phyloP scores from a whole-genome alignment of 2,329 filamentous ascomycete genomes.

The Canariomyces notabilis region DNA sequence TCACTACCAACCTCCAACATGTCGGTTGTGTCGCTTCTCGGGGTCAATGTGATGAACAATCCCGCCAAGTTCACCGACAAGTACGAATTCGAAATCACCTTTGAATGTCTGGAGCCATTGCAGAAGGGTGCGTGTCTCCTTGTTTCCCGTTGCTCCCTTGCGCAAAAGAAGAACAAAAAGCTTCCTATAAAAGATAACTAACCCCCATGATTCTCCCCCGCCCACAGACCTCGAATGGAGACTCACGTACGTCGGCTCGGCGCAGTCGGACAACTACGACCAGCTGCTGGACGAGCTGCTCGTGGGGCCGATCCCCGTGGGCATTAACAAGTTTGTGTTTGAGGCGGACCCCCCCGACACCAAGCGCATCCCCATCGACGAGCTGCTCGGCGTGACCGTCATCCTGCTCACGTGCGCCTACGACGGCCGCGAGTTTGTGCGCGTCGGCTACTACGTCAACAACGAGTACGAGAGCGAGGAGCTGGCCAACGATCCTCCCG shows the following conservation, averaged over 20 bases:
- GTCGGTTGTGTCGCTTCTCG: constrained; percentile 94
- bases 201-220: constrained; percentile 1
- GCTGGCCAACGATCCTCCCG: constrained; percentile 79
- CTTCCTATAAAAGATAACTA: neutral
- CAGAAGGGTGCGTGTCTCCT: constrained; percentile 66
- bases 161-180: neutral
- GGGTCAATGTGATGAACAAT: constrained; percentile 95
- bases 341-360: constrained; percentile 91
- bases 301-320: constrained; percentile 94
- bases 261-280: constrained; percentile 96
- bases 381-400: constrained; percentile 95
- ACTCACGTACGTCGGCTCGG: constrained; percentile 96
- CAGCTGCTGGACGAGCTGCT: constrained; percentile 97
- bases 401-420: constrained; percentile 95
- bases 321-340: constrained; percentile 98
- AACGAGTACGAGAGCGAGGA: constrained; percentile 97
- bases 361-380: constrained; percentile 83
- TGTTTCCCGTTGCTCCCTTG: constrained; percentile 5
- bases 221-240: constrained; percentile 93
- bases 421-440: constrained; percentile 92
- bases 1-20: constrained; percentile 46
- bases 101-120: constrained; percentile 91
- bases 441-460: constrained; percentile 98
- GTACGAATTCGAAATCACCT: constrained; percentile 98
- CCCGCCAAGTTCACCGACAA: constrained; percentile 87